Conservation (phyloP, 805 yeast species). For the Priceomyces melissophilus region DNA sequence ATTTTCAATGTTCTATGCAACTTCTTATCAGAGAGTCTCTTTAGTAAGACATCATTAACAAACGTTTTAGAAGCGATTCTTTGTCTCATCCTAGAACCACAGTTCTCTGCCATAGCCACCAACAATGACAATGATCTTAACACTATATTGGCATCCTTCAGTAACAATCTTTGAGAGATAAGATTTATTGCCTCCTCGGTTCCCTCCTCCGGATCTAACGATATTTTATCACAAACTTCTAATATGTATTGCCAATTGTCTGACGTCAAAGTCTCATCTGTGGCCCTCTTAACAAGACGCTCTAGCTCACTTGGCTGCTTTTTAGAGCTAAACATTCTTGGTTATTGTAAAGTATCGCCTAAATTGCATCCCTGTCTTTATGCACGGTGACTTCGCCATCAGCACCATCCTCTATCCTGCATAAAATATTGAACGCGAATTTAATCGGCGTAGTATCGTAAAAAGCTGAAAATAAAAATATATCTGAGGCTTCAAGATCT, state of each 20-base stretch:
- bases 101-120: constrained; percentile 40
- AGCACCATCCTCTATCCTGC: background rate
- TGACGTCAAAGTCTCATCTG: constrained; percentile 38
- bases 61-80: constrained; percentile 39
- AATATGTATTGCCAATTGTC: constrained; percentile 45
- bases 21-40: constrained; percentile 48
- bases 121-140: constrained; percentile 35
- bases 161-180: constrained; percentile 21
- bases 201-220: constrained; percentile 33
- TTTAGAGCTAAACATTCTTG: constrained; percentile 5
- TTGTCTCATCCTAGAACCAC: constrained; percentile 44
- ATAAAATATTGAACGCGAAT: background rate
- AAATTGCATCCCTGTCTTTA: too few relatives aligned
- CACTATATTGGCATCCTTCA: constrained; percentile 39
- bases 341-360: too few relatives aligned
- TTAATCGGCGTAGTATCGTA: background rate
- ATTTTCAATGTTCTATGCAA: constrained; percentile 68
- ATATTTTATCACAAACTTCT: constrained; percentile 39
- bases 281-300: constrained; percentile 30
- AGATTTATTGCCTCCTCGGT: constrained; percentile 30
- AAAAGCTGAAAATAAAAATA: background rate
- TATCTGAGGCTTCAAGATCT: background rate
- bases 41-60: constrained; percentile 29
- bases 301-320: constrained; percentile 10
- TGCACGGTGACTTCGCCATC: background rate